Base-by-base conservation (phyloP, 108 stramenopile species). In the Skeletonema potamos region DNA sequence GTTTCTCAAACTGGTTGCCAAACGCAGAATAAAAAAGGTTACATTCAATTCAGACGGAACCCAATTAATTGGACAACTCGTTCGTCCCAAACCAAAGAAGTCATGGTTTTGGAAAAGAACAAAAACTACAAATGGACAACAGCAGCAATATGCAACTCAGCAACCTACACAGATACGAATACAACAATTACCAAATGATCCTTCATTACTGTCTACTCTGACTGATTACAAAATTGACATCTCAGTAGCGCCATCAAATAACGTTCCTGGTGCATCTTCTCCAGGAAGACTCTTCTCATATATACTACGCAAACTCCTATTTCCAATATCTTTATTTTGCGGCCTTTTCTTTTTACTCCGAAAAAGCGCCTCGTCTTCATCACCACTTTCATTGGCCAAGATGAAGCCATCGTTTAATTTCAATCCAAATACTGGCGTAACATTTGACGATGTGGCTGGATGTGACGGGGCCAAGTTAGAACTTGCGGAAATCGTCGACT, bases 391-490 rank as follows among this genome's bases (percentile, higher is more conserved):
- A 27, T 30, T 95, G 85, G 79, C 90, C 0, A 41, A 46, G 46
- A 79, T 79, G 78, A 79, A 68, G 51, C 78, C 78, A 36, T 46
- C 63, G 8, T 79, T 72, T 59, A 92, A 94, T 65, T 79, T 86
- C 41, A 82, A 87, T 71, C 89, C 94, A 10, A 85, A 85, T 48
- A 95, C 94, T 13, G 90, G 90, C 27, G 84, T 95, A 12, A 97
- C 89, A 55, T 99, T 99, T 81, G 91, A 90, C 36, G 96, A 96
- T 68, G 97, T 99, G n/a, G 97, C 96, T 7, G 98, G 98, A 44
- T 96, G 96, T 68, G 96, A 99, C 58, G 87, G 86, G 9, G 97
- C 97, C 67, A 99, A 99, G 84, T 58, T 93, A 18, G 97, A 99
- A 61, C 56, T 99, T 33, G 79, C 92, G 30, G 98, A 99, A 75